Percentiles rank a stretch among this genome's conserved stretches.
Conservation (phyloP, 805 yeast genomes). For the Pichia exigua region DNA sequence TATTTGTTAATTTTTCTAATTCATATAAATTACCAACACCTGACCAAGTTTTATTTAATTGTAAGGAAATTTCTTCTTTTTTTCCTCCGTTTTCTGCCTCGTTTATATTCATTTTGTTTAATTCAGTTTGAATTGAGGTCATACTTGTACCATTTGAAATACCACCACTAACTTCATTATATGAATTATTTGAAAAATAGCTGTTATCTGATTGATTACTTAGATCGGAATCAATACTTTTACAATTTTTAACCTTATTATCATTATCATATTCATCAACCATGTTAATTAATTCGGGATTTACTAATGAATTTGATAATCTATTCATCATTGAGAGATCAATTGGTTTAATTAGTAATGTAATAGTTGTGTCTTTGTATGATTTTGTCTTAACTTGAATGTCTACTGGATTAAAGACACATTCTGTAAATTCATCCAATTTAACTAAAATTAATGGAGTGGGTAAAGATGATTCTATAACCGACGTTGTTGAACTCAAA, state of each 20-base stretch:
- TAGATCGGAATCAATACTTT: conserved; percentile 15
- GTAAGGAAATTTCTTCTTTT: neutral
- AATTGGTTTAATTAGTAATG: conserved; percentile 10
- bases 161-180: neutral
- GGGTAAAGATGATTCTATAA: neutral
- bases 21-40: conserved; percentile 5
- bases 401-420: conserved; percentile 10
- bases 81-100: neutral
- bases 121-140: neutral
- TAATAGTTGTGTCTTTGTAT: conserved; percentile 2
- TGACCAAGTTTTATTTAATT: conserved; percentile 2
- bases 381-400: conserved; percentile 12
- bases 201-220: conserved; percentile 6
- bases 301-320: conserved; percentile 1
- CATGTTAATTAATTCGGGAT: conserved; percentile 3
- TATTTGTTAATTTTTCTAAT: neutral
- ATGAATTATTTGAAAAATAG: neutral
- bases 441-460: conserved; percentile 3
- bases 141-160: neutral
- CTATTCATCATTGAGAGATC: neutral
- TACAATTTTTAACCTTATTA: neutral
- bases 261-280: neutral
- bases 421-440: conserved; percentile 2
- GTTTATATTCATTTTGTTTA: neutral
- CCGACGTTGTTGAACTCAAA: neutral